These are phyloP conservation scores for Suillus paluster DNA, from an alignment of 768 basidiomycete species.

Conservation along the genomic window DNA sequence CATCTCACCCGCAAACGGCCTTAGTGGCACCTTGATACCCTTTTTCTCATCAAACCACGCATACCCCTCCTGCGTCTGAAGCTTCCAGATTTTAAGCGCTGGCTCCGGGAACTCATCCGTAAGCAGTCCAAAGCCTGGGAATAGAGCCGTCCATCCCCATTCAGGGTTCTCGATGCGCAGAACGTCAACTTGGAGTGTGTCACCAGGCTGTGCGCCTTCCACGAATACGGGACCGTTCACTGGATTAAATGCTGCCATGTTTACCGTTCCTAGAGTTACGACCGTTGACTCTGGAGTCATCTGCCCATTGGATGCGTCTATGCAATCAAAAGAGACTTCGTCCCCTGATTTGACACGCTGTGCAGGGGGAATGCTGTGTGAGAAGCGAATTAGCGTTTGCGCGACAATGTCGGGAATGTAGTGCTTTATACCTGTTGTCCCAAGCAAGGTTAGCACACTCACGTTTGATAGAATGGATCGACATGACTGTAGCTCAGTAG, in stretches of 20 bases:
- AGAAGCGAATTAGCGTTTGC: not conserved
- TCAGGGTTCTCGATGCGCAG: slow-evolving; percentile 53
- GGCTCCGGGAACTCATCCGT: slow-evolving; percentile 57
- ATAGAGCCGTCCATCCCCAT: slow-evolving; percentile 67
- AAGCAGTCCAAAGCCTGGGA: slow-evolving; percentile 64
- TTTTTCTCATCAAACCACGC: slow-evolving; percentile 57
- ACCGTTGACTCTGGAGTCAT: slow-evolving; percentile 48
- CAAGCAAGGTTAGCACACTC: slow-evolving; percentile 59
- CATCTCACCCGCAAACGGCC: slow-evolving; percentile 69
- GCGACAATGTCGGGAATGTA: not conserved
- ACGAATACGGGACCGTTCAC: slow-evolving; percentile 65
- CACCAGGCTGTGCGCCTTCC: slow-evolving; percentile 54
- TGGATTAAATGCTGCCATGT: slow-evolving; percentile 55
- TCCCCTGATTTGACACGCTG: slow-evolving; percentile 56
- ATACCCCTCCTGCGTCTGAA: slow-evolving; percentile 43
- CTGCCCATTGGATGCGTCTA: slow-evolving; percentile 69
- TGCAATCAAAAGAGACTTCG: slow-evolving; percentile 59
- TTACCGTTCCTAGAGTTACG: slow-evolving; percentile 41
- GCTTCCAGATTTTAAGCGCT: slow-evolving; percentile 57
- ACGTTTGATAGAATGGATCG: slow-evolving; percentile 59
- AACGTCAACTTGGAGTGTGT: slow-evolving; percentile 64
- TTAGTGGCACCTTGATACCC: slow-evolving; percentile 53
- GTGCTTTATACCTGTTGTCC: slow-evolving; percentile 55
- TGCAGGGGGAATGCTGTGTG: slow-evolving; percentile 53
- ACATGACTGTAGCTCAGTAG: slow-evolving; percentile 29